Evolutionary conservation across 164 flowering plant genomes (phyloP).

Genomic region (Berberis thunbergii): DNA sequence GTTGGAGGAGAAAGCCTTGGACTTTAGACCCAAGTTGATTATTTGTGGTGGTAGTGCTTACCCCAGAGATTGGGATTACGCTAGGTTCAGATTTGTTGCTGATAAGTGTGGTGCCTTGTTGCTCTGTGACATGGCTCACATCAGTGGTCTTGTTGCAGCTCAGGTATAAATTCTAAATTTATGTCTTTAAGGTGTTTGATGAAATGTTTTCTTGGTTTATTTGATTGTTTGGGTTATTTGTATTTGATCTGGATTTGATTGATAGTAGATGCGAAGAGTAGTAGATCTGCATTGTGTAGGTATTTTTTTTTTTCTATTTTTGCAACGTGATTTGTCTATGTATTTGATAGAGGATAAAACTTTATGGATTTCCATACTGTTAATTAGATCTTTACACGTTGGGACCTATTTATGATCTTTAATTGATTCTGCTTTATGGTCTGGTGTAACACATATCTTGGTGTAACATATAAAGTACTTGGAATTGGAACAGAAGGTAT

Average conservation of each 20-base stretch:
- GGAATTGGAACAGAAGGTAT: too few species aligned
- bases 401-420: too few species aligned
- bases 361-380: too few species aligned
- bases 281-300: too few species aligned
- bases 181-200: neutral
- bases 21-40: conserved; percentile 86
- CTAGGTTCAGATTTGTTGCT: conserved; percentile 59
- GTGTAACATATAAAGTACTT: too few species aligned
- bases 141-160: conserved; percentile 99
- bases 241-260: neutral
- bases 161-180: conserved; percentile 39
- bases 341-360: too few species aligned
- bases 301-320: too few species aligned
- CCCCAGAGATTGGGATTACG: conserved; percentile 89
- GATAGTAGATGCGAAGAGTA: too few species aligned
- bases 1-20: conserved; percentile 98
- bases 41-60: conserved; percentile 98
- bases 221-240: neutral
- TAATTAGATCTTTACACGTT: too few species aligned
- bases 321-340: too few species aligned
- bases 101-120: conserved; percentile 88
- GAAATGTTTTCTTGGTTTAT: neutral
- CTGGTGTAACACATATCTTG: too few species aligned
- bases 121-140: conserved; percentile 98
- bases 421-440: too few species aligned